phyloP scores from a whole-genome alignment of 129 eudicot genomes.

The Cynara cardunculus region DNA sequence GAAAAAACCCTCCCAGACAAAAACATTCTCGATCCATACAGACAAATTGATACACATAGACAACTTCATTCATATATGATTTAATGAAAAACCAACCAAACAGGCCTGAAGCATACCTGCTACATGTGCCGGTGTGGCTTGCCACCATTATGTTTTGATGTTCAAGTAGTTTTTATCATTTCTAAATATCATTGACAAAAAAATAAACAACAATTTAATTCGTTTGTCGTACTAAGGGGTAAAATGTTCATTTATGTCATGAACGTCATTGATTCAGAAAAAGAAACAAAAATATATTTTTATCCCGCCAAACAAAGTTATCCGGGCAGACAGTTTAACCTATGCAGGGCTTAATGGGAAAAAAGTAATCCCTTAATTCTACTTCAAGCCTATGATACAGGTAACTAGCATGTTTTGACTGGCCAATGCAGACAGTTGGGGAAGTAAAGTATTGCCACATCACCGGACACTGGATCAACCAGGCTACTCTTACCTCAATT shows the following conservation, averaged over 20 bases:
- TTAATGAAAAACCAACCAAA: too few relatives aligned
- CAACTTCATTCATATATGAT: too few relatives aligned
- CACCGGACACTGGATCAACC: not conserved
- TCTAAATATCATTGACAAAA: too few relatives aligned
- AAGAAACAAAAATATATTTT: not conserved
- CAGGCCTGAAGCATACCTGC: not conserved
- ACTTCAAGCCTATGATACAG: not conserved
- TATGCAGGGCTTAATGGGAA: not conserved
- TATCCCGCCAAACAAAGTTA: not conserved
- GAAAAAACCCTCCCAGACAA: too few relatives aligned
- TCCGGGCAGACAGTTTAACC: not conserved
- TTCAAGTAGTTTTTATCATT: not conserved
- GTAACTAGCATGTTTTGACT: not conserved
- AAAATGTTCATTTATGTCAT: not conserved
- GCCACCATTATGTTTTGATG: not conserved
- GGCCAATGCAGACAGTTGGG: not conserved
- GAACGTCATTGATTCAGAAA: not conserved
- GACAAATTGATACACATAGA: too few relatives aligned
- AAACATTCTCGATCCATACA: too few relatives aligned
- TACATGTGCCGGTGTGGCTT: not conserved
- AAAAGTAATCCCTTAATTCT: not conserved
- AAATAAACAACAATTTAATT: too few relatives aligned
- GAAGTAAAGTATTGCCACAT: slow-evolving; percentile 12
- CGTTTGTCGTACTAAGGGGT: too few relatives aligned
- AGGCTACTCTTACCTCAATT: slow-evolving; percentile 52